Base-by-base conservation (phyloP, 257 asterid genomes). In the Solanum ossicruentum region DNA sequence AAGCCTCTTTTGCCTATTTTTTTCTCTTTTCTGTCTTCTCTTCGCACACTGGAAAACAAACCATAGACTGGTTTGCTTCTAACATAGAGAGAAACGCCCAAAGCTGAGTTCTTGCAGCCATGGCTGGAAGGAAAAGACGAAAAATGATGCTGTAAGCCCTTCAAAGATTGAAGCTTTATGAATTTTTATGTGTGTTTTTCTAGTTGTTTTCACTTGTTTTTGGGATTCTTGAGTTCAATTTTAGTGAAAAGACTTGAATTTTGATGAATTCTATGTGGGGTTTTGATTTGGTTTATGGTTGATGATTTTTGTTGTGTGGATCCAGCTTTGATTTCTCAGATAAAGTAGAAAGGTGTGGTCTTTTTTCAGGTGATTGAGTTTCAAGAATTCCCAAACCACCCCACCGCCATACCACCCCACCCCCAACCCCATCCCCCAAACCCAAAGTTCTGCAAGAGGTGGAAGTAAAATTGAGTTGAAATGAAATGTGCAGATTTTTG, bases 101-200 rank as follows among this genome's bases (percentile, higher is more conserved):
- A 73, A 23, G 56, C 56, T 82, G 75, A 45, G 18, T 43, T 82
- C 60, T 41, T 82, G 56, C 28, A 43, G 41, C 84, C 26, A 82
- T 82, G 84, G 84, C 84, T 82, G 84, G 84, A 41, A 60, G 84
- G 26, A 82, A 82, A 82, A 60, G 84, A 61, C 61, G 84, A 41
- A 82, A 82, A 41, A 57, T 58, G 57, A 82, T 47, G 73, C 43
- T 20, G 84, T 82, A 82, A 82, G 84, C 61, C 57, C 17, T 26
- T 36, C 6, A 43, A 81, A 58, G 5, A 12, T 81, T 21, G 28
- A 26, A 60, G 51, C 41, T 82, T 61, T 20, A 58, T 82, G 11
- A 41, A 23, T 11, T 26, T 82, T 41, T 58, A 60, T 63, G 4
- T 16, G 51, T 52, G 70, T 55, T 58, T 58, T 41, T 12, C n/a